These are phyloP conservation scores for Ustilago trichophora DNA, from an alignment of 1,284 basidiomycete genomes.

Conservation along the genomic window DNA sequence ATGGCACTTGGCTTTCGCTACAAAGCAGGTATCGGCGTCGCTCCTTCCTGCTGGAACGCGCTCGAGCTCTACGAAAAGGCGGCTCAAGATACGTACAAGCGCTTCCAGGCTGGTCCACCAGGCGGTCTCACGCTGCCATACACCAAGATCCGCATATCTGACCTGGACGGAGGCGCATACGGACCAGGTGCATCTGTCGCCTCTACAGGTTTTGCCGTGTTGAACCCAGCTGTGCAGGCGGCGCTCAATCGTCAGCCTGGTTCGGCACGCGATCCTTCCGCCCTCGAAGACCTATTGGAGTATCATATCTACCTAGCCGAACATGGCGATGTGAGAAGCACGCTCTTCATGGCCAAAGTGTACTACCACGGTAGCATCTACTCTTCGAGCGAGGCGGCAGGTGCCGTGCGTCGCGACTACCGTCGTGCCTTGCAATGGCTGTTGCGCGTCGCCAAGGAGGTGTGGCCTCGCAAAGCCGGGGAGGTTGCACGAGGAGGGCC, in stretches of 20 bases:
- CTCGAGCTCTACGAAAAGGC: conserved; percentile 57
- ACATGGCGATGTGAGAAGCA: conserved; percentile 45
- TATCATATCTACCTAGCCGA: conserved; percentile 60
- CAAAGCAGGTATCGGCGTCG: conserved; percentile 86
- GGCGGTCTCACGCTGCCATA: conserved; percentile 87
- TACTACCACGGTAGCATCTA: conserved; percentile 63
- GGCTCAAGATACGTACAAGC: conserved; percentile 70
- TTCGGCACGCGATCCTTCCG: conserved; percentile 37
- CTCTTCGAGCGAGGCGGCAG: conserved; percentile 55
- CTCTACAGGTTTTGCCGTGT: conserved; percentile 72
- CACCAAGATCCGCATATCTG: conserved; percentile 83
- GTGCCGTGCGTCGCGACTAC: conserved; percentile 56
- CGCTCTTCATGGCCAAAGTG: conserved; percentile 52
- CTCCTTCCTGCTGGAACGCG: conserved; percentile 72
- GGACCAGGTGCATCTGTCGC: conserved; percentile 92
- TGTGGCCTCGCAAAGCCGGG: conserved; percentile 59
- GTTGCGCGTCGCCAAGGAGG: conserved; percentile 39
- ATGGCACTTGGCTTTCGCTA: conserved; percentile 94
- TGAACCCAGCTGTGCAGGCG: conserved; percentile 81
- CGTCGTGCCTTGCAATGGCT: conserved; percentile 46
- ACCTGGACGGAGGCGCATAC: conserved; percentile 86
- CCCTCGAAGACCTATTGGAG: conserved; percentile 82
- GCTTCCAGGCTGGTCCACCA: conserved; percentile 84
- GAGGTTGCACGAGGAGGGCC: conserved; percentile 49
- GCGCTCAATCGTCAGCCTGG: conserved; percentile 65